Percentiles rank a stretch among this genome's conserved stretches.
Conservation (phyloP, 495 filamentous ascomycete genomes). For the Penicillium desertorum region DNA sequence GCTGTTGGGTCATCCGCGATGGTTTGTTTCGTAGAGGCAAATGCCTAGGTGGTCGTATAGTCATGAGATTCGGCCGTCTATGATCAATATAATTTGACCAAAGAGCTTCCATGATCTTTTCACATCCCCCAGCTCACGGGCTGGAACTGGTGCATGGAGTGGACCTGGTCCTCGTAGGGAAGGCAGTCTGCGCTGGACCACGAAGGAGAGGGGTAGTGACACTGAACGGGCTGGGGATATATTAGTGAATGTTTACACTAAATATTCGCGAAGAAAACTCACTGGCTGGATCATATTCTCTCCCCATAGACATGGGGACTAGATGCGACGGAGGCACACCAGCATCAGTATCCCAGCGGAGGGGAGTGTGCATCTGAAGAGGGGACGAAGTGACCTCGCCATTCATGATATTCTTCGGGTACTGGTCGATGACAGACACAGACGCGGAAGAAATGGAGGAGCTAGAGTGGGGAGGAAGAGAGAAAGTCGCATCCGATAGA, state of each 20-base stretch:
- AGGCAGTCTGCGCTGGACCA: slow-evolving; percentile 43
- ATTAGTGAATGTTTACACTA: slow-evolving; percentile 2
- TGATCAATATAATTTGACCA: slow-evolving; percentile 4
- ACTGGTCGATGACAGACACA: slow-evolving; percentile 36
- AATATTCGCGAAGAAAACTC: background rate
- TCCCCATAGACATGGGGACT: slow-evolving; percentile 37
- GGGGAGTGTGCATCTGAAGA: slow-evolving; percentile 34
- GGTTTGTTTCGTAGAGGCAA: background rate
- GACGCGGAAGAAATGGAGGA: slow-evolving; percentile 42
- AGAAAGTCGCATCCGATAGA: slow-evolving; percentile 40
- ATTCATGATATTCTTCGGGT: slow-evolving; percentile 38
- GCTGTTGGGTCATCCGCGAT: background rate
- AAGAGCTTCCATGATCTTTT: slow-evolving; percentile 9
- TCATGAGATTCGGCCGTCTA: background rate
- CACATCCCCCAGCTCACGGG: slow-evolving; percentile 34
- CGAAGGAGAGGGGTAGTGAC: slow-evolving; percentile 43
- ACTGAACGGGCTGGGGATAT: slow-evolving; percentile 32
- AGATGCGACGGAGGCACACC: slow-evolving; percentile 33
- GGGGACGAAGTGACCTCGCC: slow-evolving; percentile 41
- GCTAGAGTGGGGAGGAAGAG: slow-evolving; percentile 38
- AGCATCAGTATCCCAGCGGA: slow-evolving; percentile 39
- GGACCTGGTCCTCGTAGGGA: slow-evolving; percentile 42
- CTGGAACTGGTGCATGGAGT: slow-evolving; percentile 31
- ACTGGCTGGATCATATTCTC: slow-evolving; percentile 39
- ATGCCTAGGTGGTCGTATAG: background rate